These are phyloP conservation scores for Crithidia expoeki DNA, from an alignment of 208 protist species.

Conservation along the genomic window DNA sequence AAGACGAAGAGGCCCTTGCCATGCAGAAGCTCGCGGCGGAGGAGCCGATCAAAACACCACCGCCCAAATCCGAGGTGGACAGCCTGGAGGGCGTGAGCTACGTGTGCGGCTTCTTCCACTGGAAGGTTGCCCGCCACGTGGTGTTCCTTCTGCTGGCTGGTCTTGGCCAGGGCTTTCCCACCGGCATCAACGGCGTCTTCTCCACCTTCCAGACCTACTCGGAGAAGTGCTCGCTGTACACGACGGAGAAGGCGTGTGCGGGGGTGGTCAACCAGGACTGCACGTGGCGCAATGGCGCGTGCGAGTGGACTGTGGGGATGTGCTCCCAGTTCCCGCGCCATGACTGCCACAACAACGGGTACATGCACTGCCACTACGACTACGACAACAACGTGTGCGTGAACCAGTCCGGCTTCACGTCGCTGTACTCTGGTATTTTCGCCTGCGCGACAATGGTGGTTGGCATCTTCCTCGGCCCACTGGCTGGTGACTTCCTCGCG, in stretches of 20 bases:
- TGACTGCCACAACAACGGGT: constrained; percentile 14
- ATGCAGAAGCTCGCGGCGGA: constrained; percentile 18
- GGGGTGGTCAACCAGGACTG: constrained; percentile 19
- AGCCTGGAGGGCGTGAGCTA: constrained; percentile 20
- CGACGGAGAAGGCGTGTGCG: constrained; percentile 15
- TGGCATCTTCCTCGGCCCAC: constrained; percentile 13
- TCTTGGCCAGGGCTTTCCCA: constrained; percentile 15
- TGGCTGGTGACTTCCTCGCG: constrained; percentile 11
- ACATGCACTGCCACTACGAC: constrained; percentile 25
- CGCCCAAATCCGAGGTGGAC: constrained; percentile 14
- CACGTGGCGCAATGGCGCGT: constrained; percentile 10
- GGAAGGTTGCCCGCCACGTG: constrained; percentile 18
- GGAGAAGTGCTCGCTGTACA: constrained; percentile 23
- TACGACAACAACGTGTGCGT: constrained; percentile 7
- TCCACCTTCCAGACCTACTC: constrained; percentile 17
- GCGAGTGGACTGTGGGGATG: constrained; percentile 21
- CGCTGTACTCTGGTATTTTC: constrained; percentile 14
- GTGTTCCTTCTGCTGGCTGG: constrained; percentile 16
- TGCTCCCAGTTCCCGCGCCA: constrained; percentile 10
- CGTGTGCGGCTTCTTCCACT: constrained; percentile 21
- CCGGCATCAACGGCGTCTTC: constrained; percentile 20
- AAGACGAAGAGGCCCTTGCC: constrained; percentile 19
- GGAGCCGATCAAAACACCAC: background rate
- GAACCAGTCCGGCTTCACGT: constrained; percentile 10
- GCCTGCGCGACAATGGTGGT: constrained; percentile 16